Conservation (phyloP, 768 basidiomycete genomes). For the Neoboletus brunneissimus region DNA sequence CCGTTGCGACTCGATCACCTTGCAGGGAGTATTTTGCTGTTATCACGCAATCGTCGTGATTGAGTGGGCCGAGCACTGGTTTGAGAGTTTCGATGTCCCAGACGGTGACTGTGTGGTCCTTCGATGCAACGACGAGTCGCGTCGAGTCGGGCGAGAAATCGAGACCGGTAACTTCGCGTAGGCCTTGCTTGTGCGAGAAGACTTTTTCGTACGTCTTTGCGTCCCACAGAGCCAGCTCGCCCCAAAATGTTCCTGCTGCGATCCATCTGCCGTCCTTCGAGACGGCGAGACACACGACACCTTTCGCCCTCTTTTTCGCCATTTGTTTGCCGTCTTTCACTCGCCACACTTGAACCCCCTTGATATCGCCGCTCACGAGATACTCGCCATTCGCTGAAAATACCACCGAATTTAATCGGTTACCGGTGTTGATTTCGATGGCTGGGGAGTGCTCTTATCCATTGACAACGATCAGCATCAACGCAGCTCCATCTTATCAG, state of each 20-base stretch:
- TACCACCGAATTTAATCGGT: too few relatives aligned
- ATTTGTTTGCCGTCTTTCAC: neutral
- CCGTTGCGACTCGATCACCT: too few relatives aligned
- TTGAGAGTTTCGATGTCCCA: too few relatives aligned
- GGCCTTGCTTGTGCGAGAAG: neutral
- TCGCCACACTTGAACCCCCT: too few relatives aligned
- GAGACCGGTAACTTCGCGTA: neutral
- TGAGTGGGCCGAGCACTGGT: neutral
- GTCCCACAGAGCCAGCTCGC: neutral
- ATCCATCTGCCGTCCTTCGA: neutral
- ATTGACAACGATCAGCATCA: too few relatives aligned
- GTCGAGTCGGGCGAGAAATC: constrained; percentile 5
- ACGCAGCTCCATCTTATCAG: too few relatives aligned
- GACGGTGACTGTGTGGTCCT: neutral
- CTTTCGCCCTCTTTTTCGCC: too few relatives aligned
- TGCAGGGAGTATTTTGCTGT: neutral
- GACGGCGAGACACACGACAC: neutral
- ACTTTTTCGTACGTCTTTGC: neutral
- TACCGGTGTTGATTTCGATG: too few relatives aligned
- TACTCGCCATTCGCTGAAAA: too few relatives aligned
- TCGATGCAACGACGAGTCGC: neutral
- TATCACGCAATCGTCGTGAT: neutral
- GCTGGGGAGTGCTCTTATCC: too few relatives aligned
- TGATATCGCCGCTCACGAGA: too few relatives aligned
- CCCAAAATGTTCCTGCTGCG: neutral